Evolutionary conservation across 495 filamentous ascomycete genomes (phyloP).

Genomic region (Hapsidospora chrysogenum): DNA sequence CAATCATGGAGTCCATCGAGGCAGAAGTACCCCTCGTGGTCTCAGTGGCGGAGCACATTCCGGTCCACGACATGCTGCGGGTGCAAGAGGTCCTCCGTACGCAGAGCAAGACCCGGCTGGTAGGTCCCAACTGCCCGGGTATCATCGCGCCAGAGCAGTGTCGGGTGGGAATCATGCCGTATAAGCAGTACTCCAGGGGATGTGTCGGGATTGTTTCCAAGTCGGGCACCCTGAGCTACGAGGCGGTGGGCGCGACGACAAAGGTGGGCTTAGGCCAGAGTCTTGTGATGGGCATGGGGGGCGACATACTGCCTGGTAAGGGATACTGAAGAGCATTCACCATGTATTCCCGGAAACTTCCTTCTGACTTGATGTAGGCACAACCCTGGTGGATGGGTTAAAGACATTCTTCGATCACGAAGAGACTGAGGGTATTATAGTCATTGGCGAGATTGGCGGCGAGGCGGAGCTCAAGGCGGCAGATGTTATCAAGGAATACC

Average conservation of each 20-base stretch:
- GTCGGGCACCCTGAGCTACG: constrained; percentile 79
- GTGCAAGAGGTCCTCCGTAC: constrained; percentile 64
- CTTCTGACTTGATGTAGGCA: constrained; percentile 21
- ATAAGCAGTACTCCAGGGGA: constrained; percentile 34
- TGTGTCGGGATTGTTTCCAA: constrained; percentile 71
- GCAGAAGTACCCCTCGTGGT: constrained; percentile 78
- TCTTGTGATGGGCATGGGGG: constrained; percentile 75
- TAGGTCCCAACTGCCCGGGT: constrained; percentile 76
- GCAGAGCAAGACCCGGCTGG: constrained; percentile 64
- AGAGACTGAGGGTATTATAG: constrained; percentile 64
- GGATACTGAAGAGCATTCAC: neutral
- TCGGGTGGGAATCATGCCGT: constrained; percentile 31
- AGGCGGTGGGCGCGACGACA: constrained; percentile 71
- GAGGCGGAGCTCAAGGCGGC: constrained; percentile 66
- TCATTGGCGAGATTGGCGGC: constrained; percentile 83
- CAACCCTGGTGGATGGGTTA: constrained; percentile 63
- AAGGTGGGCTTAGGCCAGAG: constrained; percentile 72
- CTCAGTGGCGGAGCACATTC: constrained; percentile 83
- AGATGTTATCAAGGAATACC: constrained; percentile 60
- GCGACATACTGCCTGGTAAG: constrained; percentile 54
- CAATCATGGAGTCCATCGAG: constrained; percentile 81
- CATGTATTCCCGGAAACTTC: neutral
- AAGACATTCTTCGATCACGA: constrained; percentile 55
- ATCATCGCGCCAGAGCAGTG: constrained; percentile 54
- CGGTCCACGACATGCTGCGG: constrained; percentile 68